Percentiles rank a stretch among this genome's conserved stretches.
Conservation (phyloP, 2,329 filamentous ascomycete genomes). For the Trichophyton equinum region DNA sequence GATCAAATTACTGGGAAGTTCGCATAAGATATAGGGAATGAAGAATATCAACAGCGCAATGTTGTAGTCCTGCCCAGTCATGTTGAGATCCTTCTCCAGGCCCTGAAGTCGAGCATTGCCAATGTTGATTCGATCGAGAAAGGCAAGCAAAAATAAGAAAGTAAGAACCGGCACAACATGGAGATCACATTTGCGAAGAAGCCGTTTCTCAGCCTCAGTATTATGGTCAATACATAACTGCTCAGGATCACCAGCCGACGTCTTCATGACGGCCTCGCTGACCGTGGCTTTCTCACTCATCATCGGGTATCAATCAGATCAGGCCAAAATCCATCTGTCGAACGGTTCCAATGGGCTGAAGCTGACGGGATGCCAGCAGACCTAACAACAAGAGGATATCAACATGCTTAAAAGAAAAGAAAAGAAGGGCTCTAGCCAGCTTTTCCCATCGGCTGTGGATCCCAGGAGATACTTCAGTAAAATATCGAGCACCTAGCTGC, state of each 20-base stretch:
- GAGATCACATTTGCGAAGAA: conserved; percentile 38
- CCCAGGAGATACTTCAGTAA: background rate
- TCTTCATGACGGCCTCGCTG: conserved; percentile 8
- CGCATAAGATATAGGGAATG: conserved; percentile 34
- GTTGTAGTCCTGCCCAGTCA: conserved; percentile 34
- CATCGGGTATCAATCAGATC: background rate
- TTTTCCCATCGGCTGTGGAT: background rate
- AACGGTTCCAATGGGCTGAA: background rate
- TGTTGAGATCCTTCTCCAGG: conserved; percentile 32
- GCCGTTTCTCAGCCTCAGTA: conserved; percentile 25
- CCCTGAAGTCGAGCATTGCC: conserved; percentile 37
- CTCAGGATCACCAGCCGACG: conserved; percentile 6
- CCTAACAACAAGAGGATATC: no score
- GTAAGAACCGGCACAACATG: conserved; percentile 38
- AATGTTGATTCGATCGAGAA: conserved; percentile 38
- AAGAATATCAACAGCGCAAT: conserved; percentile 35
- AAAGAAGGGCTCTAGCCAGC: background rate
- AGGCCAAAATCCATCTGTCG: background rate
- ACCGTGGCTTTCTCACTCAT: conserved; percentile 1
- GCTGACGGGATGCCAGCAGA: background rate
- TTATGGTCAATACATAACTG: conserved; percentile 12
- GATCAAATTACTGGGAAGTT: conserved; percentile 38
- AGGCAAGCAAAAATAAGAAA: conserved; percentile 34
- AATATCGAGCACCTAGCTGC: background rate
- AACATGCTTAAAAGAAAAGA: background rate